Conservation (phyloP, 345 rosid genomes). For the Citrus sp. region DNA sequence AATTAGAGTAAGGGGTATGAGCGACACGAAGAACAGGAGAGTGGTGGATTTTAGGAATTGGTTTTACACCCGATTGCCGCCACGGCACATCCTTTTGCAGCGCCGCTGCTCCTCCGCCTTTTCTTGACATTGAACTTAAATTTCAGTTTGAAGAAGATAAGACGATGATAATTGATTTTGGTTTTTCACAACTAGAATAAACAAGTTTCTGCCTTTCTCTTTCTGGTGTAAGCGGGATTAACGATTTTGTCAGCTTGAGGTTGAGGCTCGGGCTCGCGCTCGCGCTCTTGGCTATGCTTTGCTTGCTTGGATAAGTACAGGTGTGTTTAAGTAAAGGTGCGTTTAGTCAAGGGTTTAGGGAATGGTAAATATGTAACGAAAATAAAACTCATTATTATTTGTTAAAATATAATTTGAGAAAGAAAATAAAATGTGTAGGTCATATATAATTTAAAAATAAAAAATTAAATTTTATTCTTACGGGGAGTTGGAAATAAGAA, state of each 20-base stretch:
- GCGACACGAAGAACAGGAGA: slow-evolving; percentile 61
- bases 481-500: accelerated
- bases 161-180: background rate
- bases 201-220: background rate
- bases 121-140: slow-evolving; percentile 47
- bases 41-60: slow-evolving; percentile 71
- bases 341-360: no score
- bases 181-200: no score
- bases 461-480: accelerated
- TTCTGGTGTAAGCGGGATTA: background rate
- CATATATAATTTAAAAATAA: no score
- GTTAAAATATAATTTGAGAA: no score
- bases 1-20: slow-evolving; percentile 44
- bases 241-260: background rate
- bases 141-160: background rate
- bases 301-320: no score
- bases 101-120: slow-evolving; percentile 38
- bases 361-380: no score
- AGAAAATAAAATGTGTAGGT: no score
- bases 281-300: no score
- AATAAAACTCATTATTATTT: accelerated
- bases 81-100: slow-evolving; percentile 83
- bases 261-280: no score
- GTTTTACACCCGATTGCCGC: slow-evolving; percentile 61
- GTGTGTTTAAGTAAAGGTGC: no score